Evolutionary conservation across 768 basidiomycete genomes (phyloP), one percentile per base, ranked within the genome.

Genomic region (Tephrocybe sp.): DNA sequence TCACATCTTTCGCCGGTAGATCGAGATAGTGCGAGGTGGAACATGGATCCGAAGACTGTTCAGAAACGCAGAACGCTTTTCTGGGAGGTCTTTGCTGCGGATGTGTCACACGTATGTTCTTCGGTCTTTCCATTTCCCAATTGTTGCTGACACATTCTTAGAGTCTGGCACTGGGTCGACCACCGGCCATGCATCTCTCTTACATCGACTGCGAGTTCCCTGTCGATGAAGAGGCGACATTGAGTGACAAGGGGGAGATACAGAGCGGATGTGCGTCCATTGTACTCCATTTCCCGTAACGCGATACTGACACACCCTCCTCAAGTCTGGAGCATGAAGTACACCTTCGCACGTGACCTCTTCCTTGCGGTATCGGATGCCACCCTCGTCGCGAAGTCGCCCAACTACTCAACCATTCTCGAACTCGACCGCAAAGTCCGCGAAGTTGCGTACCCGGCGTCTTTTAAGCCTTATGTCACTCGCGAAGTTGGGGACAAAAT

Each of bases 161-260:
- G 83, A 78, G 80, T 60, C 64, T 85, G 43, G 73, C 74, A 11
- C 63, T 82, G 5, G 83, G 83, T 18, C 74, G 83, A 22, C 83
- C 83, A 4, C 82, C 83, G 4, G 77, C 80, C 2, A 77, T 82
- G 45, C 73, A 76, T 9, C 62, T 82, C 5, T 80, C 80, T 3
- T 84, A 83, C 44, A 69, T 82, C 15, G 83, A 85, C 49, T 82
- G 82, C 49, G 79, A 83, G n/a, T 76, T 78, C 40, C 83, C 84
- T 0, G 60, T 65, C 5, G 82, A 84, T 53, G 78, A 82, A 44
- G 81, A 83, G 55, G 71, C 70, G 3, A 67, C 69, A 0, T 41
- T 77, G 18, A 71, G 63, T 38, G 72, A 76, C 16, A 56, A 70
- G 7, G 78, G 80, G 1, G 69, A 77, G 35, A 60, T 67, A 9